Evolutionary conservation across 2,329 filamentous ascomycete genomes (phyloP).

Genomic region (Colletotrichum spinosum): DNA sequence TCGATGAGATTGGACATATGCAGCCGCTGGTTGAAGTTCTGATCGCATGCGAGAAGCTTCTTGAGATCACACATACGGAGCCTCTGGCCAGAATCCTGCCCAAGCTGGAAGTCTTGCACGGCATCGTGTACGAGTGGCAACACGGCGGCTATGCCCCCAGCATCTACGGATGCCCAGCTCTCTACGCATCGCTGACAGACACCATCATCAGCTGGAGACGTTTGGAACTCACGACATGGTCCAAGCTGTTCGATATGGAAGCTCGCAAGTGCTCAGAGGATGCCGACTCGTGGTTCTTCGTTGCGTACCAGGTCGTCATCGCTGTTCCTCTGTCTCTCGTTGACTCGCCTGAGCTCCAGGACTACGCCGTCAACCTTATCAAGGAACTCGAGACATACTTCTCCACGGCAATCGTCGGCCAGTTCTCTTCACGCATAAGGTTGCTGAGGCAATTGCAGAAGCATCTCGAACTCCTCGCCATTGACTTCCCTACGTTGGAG

Average conservation of each 20-base stretch:
- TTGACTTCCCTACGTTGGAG: constrained; percentile 68
- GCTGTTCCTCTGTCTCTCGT: constrained; percentile 77
- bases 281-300: constrained; percentile 94
- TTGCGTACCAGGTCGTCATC: constrained; percentile 91
- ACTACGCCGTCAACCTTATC: constrained; percentile 77
- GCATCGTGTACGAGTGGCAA: constrained; percentile 93
- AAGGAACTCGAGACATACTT: constrained; percentile 85
- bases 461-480: constrained; percentile 72
- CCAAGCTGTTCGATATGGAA: constrained; percentile 87
- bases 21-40: constrained; percentile 84
- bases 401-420: constrained; percentile 80
- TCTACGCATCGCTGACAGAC: constrained; percentile 83
- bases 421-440: constrained; percentile 78
- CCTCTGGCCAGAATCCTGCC: constrained; percentile 89
- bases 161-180: constrained; percentile 74
- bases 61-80: constrained; percentile 81
- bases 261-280: constrained; percentile 79
- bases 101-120: constrained; percentile 88
- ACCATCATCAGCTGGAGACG: constrained; percentile 90
- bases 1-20: constrained; percentile 77
- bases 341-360: constrained; percentile 68
- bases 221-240: constrained; percentile 92
- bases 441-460: constrained; percentile 74
- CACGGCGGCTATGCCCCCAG: constrained; percentile 85
- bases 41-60: constrained; percentile 77